Percentiles rank a stretch among this genome's conserved stretches.
These are phyloP conservation scores for Cyclospora cayetanensis DNA, from an alignment of 169 alveolate species.

Conservation along the genomic window DNA sequence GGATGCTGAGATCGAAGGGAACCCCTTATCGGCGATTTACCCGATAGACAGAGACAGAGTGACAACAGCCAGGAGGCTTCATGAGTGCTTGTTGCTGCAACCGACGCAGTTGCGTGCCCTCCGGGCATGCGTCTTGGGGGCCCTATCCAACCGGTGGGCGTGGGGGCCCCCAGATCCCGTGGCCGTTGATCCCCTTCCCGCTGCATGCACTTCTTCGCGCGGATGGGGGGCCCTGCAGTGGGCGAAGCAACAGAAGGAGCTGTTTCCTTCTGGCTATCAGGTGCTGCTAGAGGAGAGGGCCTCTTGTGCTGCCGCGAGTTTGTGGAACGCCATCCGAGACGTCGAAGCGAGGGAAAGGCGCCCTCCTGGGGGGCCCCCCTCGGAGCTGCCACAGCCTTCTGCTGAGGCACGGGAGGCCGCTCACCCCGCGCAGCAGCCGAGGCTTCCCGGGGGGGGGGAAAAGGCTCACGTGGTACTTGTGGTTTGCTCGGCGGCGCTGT, in stretches of 20 bases:
- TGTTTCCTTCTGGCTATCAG: conserved; percentile 20
- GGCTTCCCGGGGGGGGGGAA: neutral
- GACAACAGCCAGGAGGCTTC: conserved; percentile 27
- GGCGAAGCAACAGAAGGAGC: conserved; percentile 49
- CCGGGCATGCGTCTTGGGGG: conserved; percentile 29
- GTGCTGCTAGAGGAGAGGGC: conserved; percentile 62
- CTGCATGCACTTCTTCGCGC: neutral
- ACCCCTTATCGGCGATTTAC: conserved; percentile 11
- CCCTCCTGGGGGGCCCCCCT: conserved; percentile 22
- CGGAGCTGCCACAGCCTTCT: neutral
- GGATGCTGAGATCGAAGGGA: no score
- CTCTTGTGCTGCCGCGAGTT: conserved; percentile 37
- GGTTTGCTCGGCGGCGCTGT: conserved; percentile 42
- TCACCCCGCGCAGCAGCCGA: neutral
- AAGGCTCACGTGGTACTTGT: neutral
- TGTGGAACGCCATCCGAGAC: conserved; percentile 30
- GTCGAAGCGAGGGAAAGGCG: neutral
- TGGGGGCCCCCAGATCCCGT: conserved; percentile 45
- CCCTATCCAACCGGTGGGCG: conserved; percentile 23
- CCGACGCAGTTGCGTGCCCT: conserved; percentile 34
- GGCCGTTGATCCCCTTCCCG: neutral
- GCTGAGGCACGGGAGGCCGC: neutral
- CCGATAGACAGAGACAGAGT: neutral
- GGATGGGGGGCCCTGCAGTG: conserved; percentile 55
- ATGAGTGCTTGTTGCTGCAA: conserved; percentile 55